A percentile compares a stretch with the other conserved stretches of the same genome.
Evolutionary conservation across 2,329 filamentous ascomycete genomes (phyloP).

Genomic region (Cadophora sp.): DNA sequence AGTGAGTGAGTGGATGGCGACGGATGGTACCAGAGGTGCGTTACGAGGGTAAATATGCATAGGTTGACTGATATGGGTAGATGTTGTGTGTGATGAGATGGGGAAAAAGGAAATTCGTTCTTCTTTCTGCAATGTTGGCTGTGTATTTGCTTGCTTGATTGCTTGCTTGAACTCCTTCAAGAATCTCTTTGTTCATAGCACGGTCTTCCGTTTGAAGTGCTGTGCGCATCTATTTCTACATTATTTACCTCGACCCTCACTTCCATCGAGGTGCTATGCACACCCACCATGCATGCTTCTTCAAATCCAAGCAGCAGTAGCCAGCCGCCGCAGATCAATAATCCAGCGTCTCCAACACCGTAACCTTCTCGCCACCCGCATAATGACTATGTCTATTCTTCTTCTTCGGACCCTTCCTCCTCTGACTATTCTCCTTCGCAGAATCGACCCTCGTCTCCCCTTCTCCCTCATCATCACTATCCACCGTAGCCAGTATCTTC

Average conservation of each 20-base stretch:
- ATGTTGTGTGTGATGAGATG: neutral
- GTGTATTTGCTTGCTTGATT: neutral
- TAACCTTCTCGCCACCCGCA: slow-evolving; percentile 42
- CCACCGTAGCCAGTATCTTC: slow-evolving; percentile 24
- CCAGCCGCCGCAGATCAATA: too few species aligned
- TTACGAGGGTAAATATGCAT: neutral
- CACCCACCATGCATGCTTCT: neutral
- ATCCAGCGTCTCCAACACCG: slow-evolving; percentile 40
- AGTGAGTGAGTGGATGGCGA: too few species aligned
- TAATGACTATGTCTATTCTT: slow-evolving; percentile 40
- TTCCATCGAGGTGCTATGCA: neutral
- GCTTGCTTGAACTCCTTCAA: neutral
- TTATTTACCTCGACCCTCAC: neutral
- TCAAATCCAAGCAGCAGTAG: neutral
- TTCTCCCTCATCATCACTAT: slow-evolving; percentile 28
- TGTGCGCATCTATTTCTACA: neutral
- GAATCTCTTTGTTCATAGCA: neutral
- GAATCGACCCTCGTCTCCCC: slow-evolving; percentile 17
- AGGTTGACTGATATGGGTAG: neutral
- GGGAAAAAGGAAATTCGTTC: neutral
- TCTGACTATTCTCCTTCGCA: slow-evolving; percentile 30
- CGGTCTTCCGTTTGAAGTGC: neutral
- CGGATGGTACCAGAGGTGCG: too few species aligned
- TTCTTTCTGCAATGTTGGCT: neutral
- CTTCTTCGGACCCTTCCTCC: slow-evolving; percentile 27